Conservation (phyloP, 306 rosid species). For the Trichosanthes truncata region DNA sequence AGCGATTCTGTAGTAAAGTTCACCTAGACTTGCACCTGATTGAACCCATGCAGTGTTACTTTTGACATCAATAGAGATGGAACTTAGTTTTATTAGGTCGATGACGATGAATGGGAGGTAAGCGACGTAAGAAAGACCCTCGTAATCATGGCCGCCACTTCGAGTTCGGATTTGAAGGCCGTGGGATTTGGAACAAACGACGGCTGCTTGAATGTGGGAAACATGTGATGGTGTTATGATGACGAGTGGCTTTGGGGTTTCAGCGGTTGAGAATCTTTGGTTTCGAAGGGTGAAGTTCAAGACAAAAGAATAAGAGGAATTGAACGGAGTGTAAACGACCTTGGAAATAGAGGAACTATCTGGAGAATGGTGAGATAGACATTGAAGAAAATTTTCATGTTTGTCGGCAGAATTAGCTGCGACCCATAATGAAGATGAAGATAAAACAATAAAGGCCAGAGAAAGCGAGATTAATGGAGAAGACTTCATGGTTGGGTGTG, state of each 20-base stretch:
- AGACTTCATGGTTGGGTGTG: neutral
- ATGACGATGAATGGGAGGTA: neutral
- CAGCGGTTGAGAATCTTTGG: neutral
- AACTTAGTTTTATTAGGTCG: constrained; percentile 16
- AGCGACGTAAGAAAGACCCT: neutral
- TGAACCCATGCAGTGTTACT: constrained; percentile 51
- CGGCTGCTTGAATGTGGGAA: neutral
- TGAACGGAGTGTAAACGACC: neutral
- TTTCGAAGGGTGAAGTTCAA: neutral
- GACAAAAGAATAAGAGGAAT: neutral
- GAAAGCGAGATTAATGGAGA: neutral
- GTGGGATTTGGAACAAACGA: neutral
- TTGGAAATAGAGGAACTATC: neutral
- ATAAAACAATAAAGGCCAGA: neutral
- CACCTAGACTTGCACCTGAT: constrained; percentile 54
- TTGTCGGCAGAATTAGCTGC: neutral
- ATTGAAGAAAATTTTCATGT: neutral
- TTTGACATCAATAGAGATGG: constrained; percentile 22
- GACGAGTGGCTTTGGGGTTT: neutral
- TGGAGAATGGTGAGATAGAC: neutral
- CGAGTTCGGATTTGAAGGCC: neutral
- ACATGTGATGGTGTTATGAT: neutral
- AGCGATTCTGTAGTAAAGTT: constrained; percentile 43
- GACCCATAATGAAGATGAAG: neutral
- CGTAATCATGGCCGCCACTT: neutral